phyloP scores from a whole-genome alignment of 202 grass and related monocot species.

The Hordeum pubiflorum region DNA sequence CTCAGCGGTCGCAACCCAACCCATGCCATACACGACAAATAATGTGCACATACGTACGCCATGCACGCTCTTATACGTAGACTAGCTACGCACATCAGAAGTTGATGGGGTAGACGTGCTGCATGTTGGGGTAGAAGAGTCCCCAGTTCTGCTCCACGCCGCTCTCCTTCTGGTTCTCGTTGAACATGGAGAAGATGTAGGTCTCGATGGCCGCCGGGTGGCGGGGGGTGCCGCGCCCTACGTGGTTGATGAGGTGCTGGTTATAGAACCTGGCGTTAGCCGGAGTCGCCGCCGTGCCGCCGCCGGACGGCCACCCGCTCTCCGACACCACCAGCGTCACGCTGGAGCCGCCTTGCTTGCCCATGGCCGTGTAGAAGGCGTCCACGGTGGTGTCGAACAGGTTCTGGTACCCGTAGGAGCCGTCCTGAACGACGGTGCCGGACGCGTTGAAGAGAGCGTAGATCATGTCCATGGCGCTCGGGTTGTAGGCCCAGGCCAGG shows the following conservation, averaged over 20 bases:
- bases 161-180: slow-evolving; percentile 59
- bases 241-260: slow-evolving; percentile 52
- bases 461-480: slow-evolving; percentile 28
- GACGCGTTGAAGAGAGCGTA: slow-evolving; percentile 49
- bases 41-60: not conserved
- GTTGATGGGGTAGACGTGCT: slow-evolving; percentile 56
- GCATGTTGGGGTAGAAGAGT: slow-evolving; percentile 51
- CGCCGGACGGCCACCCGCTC: slow-evolving; percentile 61
- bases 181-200: slow-evolving; percentile 65
- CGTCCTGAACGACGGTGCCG: slow-evolving; percentile 50
- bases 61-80: not conserved
- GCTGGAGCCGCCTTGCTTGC: slow-evolving; percentile 15
- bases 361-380: slow-evolving; percentile 56
- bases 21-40: not conserved
- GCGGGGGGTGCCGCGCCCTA: slow-evolving; percentile 35
- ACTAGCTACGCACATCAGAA: slow-evolving; percentile 4
- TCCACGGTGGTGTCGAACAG: slow-evolving; percentile 62
- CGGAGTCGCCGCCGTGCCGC: slow-evolving; percentile 12
- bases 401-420: slow-evolving; percentile 56
- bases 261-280: slow-evolving; percentile 53
- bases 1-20: slow-evolving; percentile 6
- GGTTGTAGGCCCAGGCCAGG: slow-evolving; percentile 33
- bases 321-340: slow-evolving; percentile 48
- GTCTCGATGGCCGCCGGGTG: slow-evolving; percentile 43
- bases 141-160: slow-evolving; percentile 63